Evolutionary conservation across 495 filamentous ascomycete species (phyloP).

Genomic region (Xylaria scruposa): DNA sequence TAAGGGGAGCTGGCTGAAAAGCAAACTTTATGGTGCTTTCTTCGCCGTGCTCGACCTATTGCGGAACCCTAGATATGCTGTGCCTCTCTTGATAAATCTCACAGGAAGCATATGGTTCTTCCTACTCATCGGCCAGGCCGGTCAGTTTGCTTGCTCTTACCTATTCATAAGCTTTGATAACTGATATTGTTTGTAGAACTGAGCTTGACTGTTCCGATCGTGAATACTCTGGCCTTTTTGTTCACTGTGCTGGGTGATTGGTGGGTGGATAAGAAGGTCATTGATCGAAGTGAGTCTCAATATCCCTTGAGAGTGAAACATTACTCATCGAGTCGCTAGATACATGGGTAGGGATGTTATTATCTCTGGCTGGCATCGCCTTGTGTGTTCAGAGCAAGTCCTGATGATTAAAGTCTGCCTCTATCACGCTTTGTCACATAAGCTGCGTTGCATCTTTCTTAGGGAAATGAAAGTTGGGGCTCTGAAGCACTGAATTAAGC

Average conservation of each 20-base stretch:
- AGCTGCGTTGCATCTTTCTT: neutral
- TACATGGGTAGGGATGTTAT: slow-evolving; percentile 86
- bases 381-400: slow-evolving; percentile 79
- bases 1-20: slow-evolving; percentile 57
- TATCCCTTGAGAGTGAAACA: slow-evolving; percentile 1
- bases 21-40: slow-evolving; percentile 61
- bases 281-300: slow-evolving; percentile 67
- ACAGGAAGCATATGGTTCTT: slow-evolving; percentile 99
- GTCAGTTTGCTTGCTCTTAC: slow-evolving; percentile 55
- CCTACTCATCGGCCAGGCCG: slow-evolving; percentile 87
- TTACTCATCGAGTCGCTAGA: slow-evolving; percentile 52
- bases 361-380: slow-evolving; percentile 83
- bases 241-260: slow-evolving; percentile 96
- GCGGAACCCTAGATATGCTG: slow-evolving; percentile 78
- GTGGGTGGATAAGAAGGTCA: slow-evolving; percentile 91
- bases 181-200: slow-evolving; percentile 64
- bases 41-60: slow-evolving; percentile 82
- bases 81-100: slow-evolving; percentile 86
- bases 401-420: slow-evolving; percentile 14
- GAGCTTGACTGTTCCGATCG: slow-evolving; percentile 91
- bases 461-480: neutral
- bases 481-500: neutral
- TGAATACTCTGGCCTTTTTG: slow-evolving; percentile 91
- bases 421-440: neutral
- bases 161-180: neutral